These are phyloP conservation scores for Harrya chromipes DNA, from an alignment of 768 basidiomycete species.

Conservation along the genomic window DNA sequence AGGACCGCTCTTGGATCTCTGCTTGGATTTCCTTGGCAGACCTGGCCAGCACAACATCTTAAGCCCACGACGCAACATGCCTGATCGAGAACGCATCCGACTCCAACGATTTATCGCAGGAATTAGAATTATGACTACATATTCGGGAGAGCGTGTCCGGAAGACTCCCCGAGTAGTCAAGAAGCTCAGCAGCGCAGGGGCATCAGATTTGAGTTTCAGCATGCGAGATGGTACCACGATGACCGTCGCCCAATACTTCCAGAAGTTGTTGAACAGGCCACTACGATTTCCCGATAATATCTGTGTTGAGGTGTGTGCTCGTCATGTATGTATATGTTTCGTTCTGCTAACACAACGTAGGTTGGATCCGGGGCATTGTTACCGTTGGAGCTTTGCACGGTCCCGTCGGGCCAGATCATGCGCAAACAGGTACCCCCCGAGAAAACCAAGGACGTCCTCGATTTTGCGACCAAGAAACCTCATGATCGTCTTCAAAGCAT, in stretches of 20 bases:
- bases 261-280: slow-evolving; percentile 45
- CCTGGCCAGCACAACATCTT: slow-evolving; percentile 31
- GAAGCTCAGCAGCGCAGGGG: slow-evolving; percentile 52
- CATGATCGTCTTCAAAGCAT: slow-evolving; percentile 55
- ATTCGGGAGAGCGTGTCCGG: slow-evolving; percentile 34
- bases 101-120: slow-evolving; percentile 57
- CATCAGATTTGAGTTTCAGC: slow-evolving; percentile 51
- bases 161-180: slow-evolving; percentile 59
- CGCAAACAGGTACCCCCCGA: slow-evolving; percentile 68
- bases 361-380: slow-evolving; percentile 59
- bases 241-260: slow-evolving; percentile 65
- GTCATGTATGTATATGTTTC: neutral
- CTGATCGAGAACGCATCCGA: slow-evolving; percentile 49
- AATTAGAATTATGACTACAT: slow-evolving; percentile 45
- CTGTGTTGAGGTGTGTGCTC: slow-evolving; percentile 59
- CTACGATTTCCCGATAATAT: slow-evolving; percentile 60
- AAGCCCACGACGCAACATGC: slow-evolving; percentile 40
- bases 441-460: slow-evolving; percentile 58
- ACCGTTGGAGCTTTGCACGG: slow-evolving; percentile 64
- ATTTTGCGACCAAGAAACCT: slow-evolving; percentile 67
- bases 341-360: slow-evolving; percentile 37
- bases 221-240: slow-evolving; percentile 53
- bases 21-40: slow-evolving; percentile 50
- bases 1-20: slow-evolving; percentile 56
- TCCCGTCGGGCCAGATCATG: slow-evolving; percentile 66